Evolutionary conservation across 495 filamentous ascomycete species (phyloP).

Genomic region (Daldinia grandis): DNA sequence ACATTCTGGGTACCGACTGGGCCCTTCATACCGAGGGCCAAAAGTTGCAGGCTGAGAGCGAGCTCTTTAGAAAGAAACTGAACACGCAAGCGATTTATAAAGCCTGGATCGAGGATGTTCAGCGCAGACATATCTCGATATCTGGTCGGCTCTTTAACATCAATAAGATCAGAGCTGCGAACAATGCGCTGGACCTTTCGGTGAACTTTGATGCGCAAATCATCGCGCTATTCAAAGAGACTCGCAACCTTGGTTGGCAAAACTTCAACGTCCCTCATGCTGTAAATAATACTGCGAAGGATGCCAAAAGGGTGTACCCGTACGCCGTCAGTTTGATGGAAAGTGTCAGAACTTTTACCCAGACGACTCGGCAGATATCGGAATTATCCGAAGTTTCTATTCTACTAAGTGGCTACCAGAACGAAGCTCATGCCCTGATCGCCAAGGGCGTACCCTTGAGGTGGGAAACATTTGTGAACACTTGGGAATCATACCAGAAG

Average conservation of each 20-base stretch:
- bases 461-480: conserved; percentile 98
- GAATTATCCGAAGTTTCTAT: conserved; percentile 87
- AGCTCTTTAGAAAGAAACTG: conserved; percentile 92
- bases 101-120: conserved; percentile 91
- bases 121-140: conserved; percentile 85
- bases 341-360: conserved; percentile 86
- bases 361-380: conserved; percentile 81
- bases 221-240: conserved; percentile 97
- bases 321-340: conserved; percentile 99
- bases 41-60: conserved; percentile 87
- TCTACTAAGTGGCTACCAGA: conserved; percentile 87
- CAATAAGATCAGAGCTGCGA: conserved; percentile 81
- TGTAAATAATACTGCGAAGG: conserved; percentile 94
- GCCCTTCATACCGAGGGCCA: conserved; percentile 92
- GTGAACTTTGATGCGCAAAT: conserved; percentile 98
- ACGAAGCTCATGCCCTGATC: conserved; percentile 82
- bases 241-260: conserved; percentile 93
- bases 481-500: conserved; percentile 90
- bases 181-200: conserved; percentile 82
- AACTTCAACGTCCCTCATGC: conserved; percentile 91
- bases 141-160: conserved; percentile 91
- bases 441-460: conserved; percentile 85
- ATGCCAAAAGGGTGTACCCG: conserved; percentile 95
- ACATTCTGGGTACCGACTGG: conserved; percentile 94
- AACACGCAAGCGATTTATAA: conserved; percentile 93